Conservation (phyloP, 140 eudicot species). For the Flaveria floridana region DNA sequence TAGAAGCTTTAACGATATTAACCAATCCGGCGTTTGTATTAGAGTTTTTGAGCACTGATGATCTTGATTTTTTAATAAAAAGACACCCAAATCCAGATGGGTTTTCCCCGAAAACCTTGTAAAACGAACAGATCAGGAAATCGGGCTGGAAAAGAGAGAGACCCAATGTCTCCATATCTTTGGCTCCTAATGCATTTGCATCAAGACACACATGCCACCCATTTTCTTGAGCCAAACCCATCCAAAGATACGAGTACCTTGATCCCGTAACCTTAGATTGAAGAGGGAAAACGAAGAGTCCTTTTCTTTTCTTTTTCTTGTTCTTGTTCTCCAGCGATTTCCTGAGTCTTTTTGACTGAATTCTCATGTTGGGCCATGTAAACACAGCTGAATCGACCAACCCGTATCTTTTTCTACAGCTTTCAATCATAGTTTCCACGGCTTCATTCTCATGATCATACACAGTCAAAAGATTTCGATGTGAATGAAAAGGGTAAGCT, state of each 20-base stretch:
- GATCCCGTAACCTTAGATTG: slow-evolving; percentile 78
- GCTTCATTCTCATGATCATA: slow-evolving; percentile 77
- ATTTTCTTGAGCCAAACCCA: slow-evolving; percentile 76
- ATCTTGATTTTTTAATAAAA: slow-evolving; percentile 60
- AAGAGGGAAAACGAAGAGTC: slow-evolving; percentile 78
- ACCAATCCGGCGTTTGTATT: slow-evolving; percentile 46
- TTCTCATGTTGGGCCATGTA: slow-evolving; percentile 79
- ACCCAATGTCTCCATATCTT: slow-evolving; percentile 90
- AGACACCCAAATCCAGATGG: slow-evolving; percentile 95
- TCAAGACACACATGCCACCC: slow-evolving; percentile 94
- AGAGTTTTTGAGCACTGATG: slow-evolving; percentile 42
- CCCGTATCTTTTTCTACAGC: slow-evolving; percentile 50
- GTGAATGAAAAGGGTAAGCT: slow-evolving; percentile 60
- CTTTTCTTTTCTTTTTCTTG: slow-evolving; percentile 45
- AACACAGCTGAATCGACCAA: slow-evolving; percentile 54
- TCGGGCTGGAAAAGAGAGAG: slow-evolving; percentile 79
- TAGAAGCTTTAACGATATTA: slow-evolving; percentile 49
- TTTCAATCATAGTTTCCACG: slow-evolving; percentile 53
- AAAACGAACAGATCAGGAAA: slow-evolving; percentile 74
- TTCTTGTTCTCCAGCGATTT: slow-evolving; percentile 40
- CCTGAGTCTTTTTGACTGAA: slow-evolving; percentile 54
- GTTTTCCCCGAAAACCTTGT: slow-evolving; percentile 80
- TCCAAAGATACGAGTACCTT: slow-evolving; percentile 79
- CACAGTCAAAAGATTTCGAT: slow-evolving; percentile 56
- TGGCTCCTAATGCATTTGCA: slow-evolving; percentile 70